Evolutionary conservation across 2,329 filamentous ascomycete species (phyloP), one percentile per base, ranked within the genome.

Genomic region (Nothopassalora personata): DNA sequence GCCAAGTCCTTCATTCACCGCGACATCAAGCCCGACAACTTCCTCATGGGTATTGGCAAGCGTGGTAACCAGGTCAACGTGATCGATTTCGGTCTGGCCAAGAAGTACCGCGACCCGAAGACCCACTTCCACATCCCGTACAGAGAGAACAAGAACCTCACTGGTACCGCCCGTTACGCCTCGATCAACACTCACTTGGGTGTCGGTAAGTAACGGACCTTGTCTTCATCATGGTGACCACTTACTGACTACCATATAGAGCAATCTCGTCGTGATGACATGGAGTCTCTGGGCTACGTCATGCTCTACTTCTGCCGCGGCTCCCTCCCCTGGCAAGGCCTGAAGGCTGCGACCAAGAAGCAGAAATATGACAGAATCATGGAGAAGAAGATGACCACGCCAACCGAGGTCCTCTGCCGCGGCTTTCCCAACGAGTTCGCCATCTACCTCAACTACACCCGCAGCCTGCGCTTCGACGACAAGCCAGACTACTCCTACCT

Each of bases 341-440:
- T 71, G 48, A 87, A 87, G 75, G 85, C 85, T 68, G 85, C 85
- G 15, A 87, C 85, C 57, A 87, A 87, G 77, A 87, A 99, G 85
- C 94, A 97, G 82, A 99, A 99, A 83, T 97, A 99, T 75, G 94
- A 99, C 80, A 87, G 93, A 66, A 99, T 99, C 80, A 97, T 97
- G 93, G 94, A 99, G 84, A 99, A 99, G 88, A 99, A 99, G 90
- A 97, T 97, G 94, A 99, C 94, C 13, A 99, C 94, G 3, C 92
- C 94, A 8, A 97, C 93, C 69, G 93, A 99, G 79, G 92, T 97
- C 52, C 90, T 99, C 53, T 99, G 94, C 87, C 91, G 93, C 76
- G 94, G 94, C 68, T 97, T 99, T 83, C 94, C 94, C 70, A 97
- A 97, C 77, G 94, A 99, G 80, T 99, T 99, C 71, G 92, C 93